Conservation (phyloP, 202 grass and related monocot genomes). For the Dendrocalamus latiflorus region DNA sequence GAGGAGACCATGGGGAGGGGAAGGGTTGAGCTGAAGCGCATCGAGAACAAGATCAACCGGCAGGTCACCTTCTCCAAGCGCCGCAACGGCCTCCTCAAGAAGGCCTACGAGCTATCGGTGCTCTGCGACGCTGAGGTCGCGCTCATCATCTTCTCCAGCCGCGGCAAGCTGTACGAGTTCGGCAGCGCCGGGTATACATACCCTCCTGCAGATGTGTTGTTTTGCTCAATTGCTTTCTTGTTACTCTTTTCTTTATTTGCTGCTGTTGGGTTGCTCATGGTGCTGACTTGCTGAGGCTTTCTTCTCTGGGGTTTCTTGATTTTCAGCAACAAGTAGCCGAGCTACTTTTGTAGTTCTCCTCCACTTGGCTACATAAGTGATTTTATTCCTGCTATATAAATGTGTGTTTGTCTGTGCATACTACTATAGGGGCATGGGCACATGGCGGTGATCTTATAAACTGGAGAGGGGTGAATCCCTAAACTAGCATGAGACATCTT, state of each 20-base stretch:
- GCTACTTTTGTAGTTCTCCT: constrained; percentile 26
- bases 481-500: constrained; percentile 29
- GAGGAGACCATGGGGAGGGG: no score
- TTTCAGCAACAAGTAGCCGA: constrained; percentile 10
- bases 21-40: no score
- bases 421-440: constrained; percentile 33
- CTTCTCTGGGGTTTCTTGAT: constrained; percentile 15
- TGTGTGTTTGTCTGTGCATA: not conserved
- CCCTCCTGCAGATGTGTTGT: constrained; percentile 22
- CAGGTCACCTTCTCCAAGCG: no score
- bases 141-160: constrained; percentile 77
- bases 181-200: constrained; percentile 51
- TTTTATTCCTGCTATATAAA: constrained; percentile 39
- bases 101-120: no score
- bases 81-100: no score
- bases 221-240: not conserved
- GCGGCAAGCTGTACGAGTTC: constrained; percentile 79
- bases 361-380: constrained; percentile 4
- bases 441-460: constrained; percentile 50
- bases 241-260: not conserved
- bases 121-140: constrained; percentile 67
- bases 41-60: no score
- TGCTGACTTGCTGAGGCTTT: not conserved
- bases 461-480: constrained; percentile 27
- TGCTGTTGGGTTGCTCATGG: not conserved